Conservation (phyloP, 352 stramenopile genomes). For the Aphanomyces astaci region DNA sequence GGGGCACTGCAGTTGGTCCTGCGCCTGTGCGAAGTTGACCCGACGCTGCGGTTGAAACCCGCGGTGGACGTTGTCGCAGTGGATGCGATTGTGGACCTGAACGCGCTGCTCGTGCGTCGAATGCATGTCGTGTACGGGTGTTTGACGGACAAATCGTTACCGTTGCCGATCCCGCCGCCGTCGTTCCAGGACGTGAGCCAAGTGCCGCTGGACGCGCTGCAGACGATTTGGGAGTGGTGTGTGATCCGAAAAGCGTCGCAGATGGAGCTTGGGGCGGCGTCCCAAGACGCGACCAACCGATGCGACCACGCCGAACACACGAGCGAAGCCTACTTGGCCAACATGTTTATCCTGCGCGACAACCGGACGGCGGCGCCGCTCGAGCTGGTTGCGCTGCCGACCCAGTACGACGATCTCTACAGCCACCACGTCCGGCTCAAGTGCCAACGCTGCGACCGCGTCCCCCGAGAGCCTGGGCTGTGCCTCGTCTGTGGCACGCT, state of each 20-base stretch:
- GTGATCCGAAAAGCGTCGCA: constrained; percentile 79
- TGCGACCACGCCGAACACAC: constrained; percentile 81
- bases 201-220: constrained; percentile 48
- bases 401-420: constrained; percentile 83
- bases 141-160: constrained; percentile 30
- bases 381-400: constrained; percentile 65
- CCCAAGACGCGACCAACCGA: constrained; percentile 48
- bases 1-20: constrained; percentile 38
- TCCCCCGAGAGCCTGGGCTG: constrained; percentile 61
- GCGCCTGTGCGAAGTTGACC: constrained; percentile 45
- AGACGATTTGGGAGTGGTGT: constrained; percentile 80
- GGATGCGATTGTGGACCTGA: constrained; percentile 37
- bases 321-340: constrained; percentile 78
- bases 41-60: constrained; percentile 55
- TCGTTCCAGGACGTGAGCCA: constrained; percentile 45
- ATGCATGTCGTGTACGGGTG: constrained; percentile 84
- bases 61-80: constrained; percentile 34
- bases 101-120: constrained; percentile 59
- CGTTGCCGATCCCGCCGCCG: constrained; percentile 35
- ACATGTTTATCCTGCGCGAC: constrained; percentile 84
- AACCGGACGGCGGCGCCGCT: constrained; percentile 32
- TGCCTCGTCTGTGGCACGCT: constrained; percentile 81
- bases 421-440: constrained; percentile 55
- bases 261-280: constrained; percentile 52
- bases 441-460: constrained; percentile 58